phyloP scores from a whole-genome alignment of 2,329 filamentous ascomycete genomes.

The Acarospora socialis region DNA sequence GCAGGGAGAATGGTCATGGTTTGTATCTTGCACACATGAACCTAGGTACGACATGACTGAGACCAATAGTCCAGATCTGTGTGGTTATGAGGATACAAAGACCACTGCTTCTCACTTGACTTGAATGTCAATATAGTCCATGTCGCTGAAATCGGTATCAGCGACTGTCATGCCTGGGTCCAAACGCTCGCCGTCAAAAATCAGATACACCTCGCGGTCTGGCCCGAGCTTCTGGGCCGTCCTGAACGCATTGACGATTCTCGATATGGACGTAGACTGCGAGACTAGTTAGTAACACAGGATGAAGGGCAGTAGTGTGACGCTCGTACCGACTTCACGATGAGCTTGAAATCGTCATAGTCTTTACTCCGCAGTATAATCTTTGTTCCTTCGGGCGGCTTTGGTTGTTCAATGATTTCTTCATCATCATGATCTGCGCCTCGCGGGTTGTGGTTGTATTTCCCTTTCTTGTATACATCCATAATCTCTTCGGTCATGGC shows the following conservation, averaged over 20 bases:
- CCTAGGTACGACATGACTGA: too few species aligned
- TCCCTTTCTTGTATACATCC: slow-evolving; percentile 31
- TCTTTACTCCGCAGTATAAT: slow-evolving; percentile 39
- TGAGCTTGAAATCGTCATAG: slow-evolving; percentile 36
- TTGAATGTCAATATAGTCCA: slow-evolving; percentile 62
- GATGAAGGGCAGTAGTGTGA: background rate
- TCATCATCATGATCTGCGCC: slow-evolving; percentile 26
- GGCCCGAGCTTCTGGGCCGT: slow-evolving; percentile 36
- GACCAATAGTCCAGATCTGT: too few species aligned
- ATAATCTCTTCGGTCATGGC: slow-evolving; percentile 59
- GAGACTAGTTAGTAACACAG: slow-evolving; percentile 18
- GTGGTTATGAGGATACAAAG: too few species aligned
- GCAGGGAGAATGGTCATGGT: too few species aligned
- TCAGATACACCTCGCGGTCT: slow-evolving; percentile 44
- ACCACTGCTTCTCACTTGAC: too few species aligned
- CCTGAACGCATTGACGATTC: slow-evolving; percentile 49
- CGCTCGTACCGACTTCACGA: slow-evolving; percentile 32
- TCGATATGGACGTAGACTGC: slow-evolving; percentile 44
- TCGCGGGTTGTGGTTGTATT: slow-evolving; percentile 34
- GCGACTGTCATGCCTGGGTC: slow-evolving; percentile 45
- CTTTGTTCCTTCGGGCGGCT: slow-evolving; percentile 21
- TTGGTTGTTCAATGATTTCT: too few species aligned
- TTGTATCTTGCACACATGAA: too few species aligned
- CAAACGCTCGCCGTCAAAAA: slow-evolving; percentile 63
- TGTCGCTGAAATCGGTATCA: slow-evolving; percentile 58